Conservation (phyloP, 805 yeast species). For the Henningerozyma blattae region DNA sequence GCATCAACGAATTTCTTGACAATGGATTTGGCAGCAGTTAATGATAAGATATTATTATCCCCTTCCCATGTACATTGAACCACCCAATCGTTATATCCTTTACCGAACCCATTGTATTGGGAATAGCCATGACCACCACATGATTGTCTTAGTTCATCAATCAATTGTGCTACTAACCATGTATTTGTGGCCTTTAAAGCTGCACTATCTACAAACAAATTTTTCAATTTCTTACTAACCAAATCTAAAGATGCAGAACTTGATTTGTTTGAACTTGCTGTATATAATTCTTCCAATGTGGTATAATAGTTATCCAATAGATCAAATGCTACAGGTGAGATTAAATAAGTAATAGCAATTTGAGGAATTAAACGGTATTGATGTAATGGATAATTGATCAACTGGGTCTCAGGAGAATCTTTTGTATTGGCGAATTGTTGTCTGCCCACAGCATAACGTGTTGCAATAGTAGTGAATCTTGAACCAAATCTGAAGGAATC, state of each 20-base stretch:
- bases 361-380: slow-evolving; percentile 82
- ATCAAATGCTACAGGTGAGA: slow-evolving; percentile 58
- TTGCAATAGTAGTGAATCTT: slow-evolving; percentile 70
- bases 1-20: slow-evolving; percentile 31
- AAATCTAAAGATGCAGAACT: slow-evolving; percentile 17
- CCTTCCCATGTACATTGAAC: slow-evolving; percentile 99
- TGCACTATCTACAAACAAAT: slow-evolving; percentile 73
- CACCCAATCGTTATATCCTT: slow-evolving; percentile 86
- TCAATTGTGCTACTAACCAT: slow-evolving; percentile 69
- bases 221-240: slow-evolving; percentile 42
- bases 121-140: slow-evolving; percentile 97
- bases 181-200: slow-evolving; percentile 83
- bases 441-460: slow-evolving; percentile 82
- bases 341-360: slow-evolving; percentile 65
- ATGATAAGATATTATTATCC: slow-evolving; percentile 78
- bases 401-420: slow-evolving; percentile 41
- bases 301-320: slow-evolving; percentile 39
- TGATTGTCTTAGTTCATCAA: slow-evolving; percentile 84
- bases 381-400: slow-evolving; percentile 79
- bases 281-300: slow-evolving; percentile 43
- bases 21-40: slow-evolving; percentile 71
- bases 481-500: slow-evolving; percentile 77
- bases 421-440: slow-evolving; percentile 50
- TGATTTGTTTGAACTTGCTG: slow-evolving; percentile 28
- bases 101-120: slow-evolving; percentile 83